Percentiles rank a stretch among this genome's conserved stretches.
phyloP scores from a whole-genome alignment of 306 rosid species.

The Argentina anserina region DNA sequence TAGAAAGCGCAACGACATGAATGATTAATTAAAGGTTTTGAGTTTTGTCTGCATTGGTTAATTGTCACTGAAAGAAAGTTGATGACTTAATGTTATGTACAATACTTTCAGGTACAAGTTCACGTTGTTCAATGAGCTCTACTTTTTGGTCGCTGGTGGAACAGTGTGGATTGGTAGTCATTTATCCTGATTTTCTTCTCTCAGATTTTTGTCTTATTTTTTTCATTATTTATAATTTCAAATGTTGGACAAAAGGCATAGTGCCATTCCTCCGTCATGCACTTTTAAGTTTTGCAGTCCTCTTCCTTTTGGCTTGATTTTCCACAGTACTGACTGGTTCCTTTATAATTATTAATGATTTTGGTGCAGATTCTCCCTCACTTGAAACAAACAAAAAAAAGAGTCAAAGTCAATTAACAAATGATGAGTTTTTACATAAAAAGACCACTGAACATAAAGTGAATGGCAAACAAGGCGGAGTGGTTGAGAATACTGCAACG shows the following conservation, averaged over 20 bases:
- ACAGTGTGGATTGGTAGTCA: slow-evolving; percentile 96
- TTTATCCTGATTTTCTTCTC: slow-evolving; percentile 9
- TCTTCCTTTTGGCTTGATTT: slow-evolving; percentile 9
- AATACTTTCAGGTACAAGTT: slow-evolving; percentile 82
- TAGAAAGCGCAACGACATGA: neutral
- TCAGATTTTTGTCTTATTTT: neutral
- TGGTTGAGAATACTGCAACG: slow-evolving; percentile 22
- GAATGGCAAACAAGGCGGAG: slow-evolving; percentile 35
- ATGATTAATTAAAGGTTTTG: neutral
- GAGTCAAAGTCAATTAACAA: slow-evolving; percentile 37
- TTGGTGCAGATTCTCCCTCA: slow-evolving; percentile 56
- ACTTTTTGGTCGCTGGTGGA: slow-evolving; percentile 97
- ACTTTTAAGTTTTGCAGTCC: neutral
- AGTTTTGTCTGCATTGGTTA: neutral
- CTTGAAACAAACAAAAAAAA: slow-evolving; percentile 32
- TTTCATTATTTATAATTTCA: neutral
- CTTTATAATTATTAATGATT: slow-evolving; percentile 20
- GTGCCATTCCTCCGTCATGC: neutral
- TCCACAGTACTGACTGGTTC: slow-evolving; percentile 9
- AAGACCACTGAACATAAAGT: slow-evolving; percentile 46
- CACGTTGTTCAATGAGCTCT: slow-evolving; percentile 92
- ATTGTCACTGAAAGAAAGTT: neutral
- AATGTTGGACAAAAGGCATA: neutral
- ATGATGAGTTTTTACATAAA: slow-evolving; percentile 33
- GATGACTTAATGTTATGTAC: neutral